phyloP scores from a whole-genome alignment of 2,329 filamentous ascomycete genomes.

The Elsinoe australis region DNA sequence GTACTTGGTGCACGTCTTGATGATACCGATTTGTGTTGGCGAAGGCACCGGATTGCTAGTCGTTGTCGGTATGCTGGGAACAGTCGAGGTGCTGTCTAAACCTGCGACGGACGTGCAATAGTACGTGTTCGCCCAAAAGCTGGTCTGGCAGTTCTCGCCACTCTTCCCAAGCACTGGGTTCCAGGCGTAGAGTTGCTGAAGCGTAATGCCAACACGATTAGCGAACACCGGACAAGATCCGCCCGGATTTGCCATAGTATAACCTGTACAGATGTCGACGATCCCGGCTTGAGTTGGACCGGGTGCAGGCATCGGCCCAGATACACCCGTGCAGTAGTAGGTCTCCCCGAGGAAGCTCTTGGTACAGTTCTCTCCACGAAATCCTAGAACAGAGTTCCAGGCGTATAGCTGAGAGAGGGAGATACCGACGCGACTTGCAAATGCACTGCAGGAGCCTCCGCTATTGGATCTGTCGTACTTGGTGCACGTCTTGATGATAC shows the following conservation, averaged over 20 bases:
- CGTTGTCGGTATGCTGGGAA: neutral
- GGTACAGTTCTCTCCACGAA: conserved; percentile 19
- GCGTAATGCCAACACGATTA: conserved; percentile 23
- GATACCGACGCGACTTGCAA: conserved; percentile 21
- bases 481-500: conserved; percentile 26
- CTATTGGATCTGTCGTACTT: conserved; percentile 24
- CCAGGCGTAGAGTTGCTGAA: conserved; percentile 27
- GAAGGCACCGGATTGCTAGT: conserved; percentile 1
- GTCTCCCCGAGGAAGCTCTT: conserved; percentile 17
- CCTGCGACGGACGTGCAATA: conserved; percentile 17
- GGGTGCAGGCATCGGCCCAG: neutral
- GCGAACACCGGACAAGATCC: conserved; percentile 27
- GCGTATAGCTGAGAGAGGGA: conserved; percentile 18
- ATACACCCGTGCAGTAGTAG: conserved; percentile 18
- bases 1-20: conserved; percentile 20
- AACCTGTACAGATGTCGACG: conserved; percentile 25
- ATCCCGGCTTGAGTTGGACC: conserved; percentile 27
- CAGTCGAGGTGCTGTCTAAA: neutral
- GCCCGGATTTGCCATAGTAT: conserved; percentile 23
- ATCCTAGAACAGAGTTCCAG: conserved; percentile 20
- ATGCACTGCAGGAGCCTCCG: conserved; percentile 26
- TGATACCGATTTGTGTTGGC: conserved; percentile 19
- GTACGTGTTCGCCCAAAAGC: conserved; percentile 21
- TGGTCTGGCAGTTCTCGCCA: conserved; percentile 20
- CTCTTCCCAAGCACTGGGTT: conserved; percentile 25